These are phyloP conservation scores for Hypoxylon rubiginosum DNA, from an alignment of 2,329 filamentous ascomycete genomes.

Conservation along the genomic window DNA sequence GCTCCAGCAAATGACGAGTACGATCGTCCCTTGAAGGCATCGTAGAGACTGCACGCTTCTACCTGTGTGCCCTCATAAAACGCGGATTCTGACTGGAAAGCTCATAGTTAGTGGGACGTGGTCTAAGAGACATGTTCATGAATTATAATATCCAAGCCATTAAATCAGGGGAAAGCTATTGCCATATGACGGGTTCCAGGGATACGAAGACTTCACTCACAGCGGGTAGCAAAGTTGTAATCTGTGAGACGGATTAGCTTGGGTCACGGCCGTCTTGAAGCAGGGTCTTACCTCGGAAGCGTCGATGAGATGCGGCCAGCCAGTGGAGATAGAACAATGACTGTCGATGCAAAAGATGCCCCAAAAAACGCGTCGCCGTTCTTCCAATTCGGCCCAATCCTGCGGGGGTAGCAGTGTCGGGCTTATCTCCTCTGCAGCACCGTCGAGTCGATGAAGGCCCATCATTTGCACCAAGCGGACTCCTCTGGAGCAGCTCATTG, in stretches of 20 bases:
- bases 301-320: slow-evolving; percentile 88
- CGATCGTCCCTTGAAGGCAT: slow-evolving; percentile 71
- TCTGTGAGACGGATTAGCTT: slow-evolving; percentile 56
- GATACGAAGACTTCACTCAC: slow-evolving; percentile 36
- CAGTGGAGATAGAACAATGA: slow-evolving; percentile 89
- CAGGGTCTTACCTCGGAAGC: slow-evolving; percentile 70
- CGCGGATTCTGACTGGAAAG: slow-evolving; percentile 75
- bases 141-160: not conserved
- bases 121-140: not conserved
- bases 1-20: slow-evolving; percentile 81
- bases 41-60: slow-evolving; percentile 71
- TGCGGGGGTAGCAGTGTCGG: slow-evolving; percentile 79
- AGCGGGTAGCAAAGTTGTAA: slow-evolving; percentile 81
- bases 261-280: not conserved
- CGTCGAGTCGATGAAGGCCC: slow-evolving; percentile 70
- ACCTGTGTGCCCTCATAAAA: slow-evolving; percentile 77
- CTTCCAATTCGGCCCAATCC: slow-evolving; percentile 86
- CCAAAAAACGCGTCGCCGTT: slow-evolving; percentile 90
- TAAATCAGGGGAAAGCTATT: not conserved
- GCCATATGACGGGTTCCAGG: not conserved
- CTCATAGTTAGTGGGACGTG: slow-evolving; percentile 32
- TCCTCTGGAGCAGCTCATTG: slow-evolving; percentile 81
- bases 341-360: slow-evolving; percentile 84
- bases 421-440: slow-evolving; percentile 59
- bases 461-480: slow-evolving; percentile 84